Base-by-base conservation (phyloP, 2,329 filamentous ascomycete species). In the Alternaria brassicicola region DNA sequence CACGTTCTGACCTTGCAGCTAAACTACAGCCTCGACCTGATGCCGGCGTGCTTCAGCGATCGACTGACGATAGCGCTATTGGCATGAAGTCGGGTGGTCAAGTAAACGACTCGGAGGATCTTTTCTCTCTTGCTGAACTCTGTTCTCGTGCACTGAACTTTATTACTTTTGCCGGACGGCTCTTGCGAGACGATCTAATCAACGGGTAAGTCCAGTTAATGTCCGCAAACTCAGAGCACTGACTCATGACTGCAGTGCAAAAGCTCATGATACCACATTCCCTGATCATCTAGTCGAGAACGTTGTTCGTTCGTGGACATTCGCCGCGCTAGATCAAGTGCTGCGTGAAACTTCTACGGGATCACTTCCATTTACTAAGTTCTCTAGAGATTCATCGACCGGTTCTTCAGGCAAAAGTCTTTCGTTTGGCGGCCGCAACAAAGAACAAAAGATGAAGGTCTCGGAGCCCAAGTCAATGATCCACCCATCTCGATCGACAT, bases 81-180 rank as follows among this genome's bases (percentile, higher is more conserved):
- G 71, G 73, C 8, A 72, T 66, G 45, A 73, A 64, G 23, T 67
- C 67, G 5, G 58, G 46, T 30, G 52, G 52, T 19, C 48, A 61
- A 17, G 17, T 59, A 0, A 85, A 88, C 39, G 89, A 90, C 60
- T 75, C 83, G 0, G 92, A 96, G 74, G 90, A 96, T 67, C 78
- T 97, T 23, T 80, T 85, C 9, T 86, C 93, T 61, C 84, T 97
- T n/a, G 90, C 92, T 1, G 93, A 98, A 71, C 87, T 97, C 26
- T 96, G 93, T 73, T 88, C 88, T 60, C 86, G 93, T 57, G 89
- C 92, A 2, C 84, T 95, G 9, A 89, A 91, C 61, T 98, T 97
- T 68, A 89, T 98, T 35, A 89, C 91, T 1, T 86, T 89, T 36
- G 88, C 92, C 35, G 90, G 92, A 3, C 87, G 91, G 52, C 87